Evolutionary conservation across 2,329 filamentous ascomycete genomes (phyloP).

Genomic region (Diaporthe nobilis): DNA sequence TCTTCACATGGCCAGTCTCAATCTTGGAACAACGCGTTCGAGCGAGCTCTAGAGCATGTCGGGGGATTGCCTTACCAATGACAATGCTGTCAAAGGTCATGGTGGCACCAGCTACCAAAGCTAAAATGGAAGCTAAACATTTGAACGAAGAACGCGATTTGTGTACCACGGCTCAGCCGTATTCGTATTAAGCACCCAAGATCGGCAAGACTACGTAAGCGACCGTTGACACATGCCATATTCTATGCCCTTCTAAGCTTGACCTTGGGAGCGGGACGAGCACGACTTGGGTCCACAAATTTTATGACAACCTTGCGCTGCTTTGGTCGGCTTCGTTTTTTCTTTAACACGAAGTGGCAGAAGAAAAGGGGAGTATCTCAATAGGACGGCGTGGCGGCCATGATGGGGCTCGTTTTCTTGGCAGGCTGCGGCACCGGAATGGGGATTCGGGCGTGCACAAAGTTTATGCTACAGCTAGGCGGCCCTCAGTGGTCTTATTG

Average conservation of each 20-base stretch:
- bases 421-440: slow-evolving; percentile 1
- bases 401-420: background rate
- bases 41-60: too few species aligned
- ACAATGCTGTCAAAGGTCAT: too few species aligned
- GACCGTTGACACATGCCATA: background rate
- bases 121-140: too few species aligned
- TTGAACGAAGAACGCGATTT: too few species aligned
- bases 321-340: background rate
- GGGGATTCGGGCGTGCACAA: background rate
- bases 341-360: background rate
- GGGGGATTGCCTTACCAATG: too few species aligned
- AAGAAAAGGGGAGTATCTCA: background rate
- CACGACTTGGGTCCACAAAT: background rate
- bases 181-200: background rate
- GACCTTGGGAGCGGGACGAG: background rate
- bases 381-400: background rate
- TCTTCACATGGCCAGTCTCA: too few species aligned
- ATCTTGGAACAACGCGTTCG: too few species aligned
- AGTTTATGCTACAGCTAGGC: background rate
- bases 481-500: background rate
- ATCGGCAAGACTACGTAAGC: background rate
- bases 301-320: too few species aligned
- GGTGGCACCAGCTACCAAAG: too few species aligned
- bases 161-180: background rate
- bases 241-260: background rate